Percentiles rank a stretch among this genome's conserved stretches.
Conservation (phyloP, 169 alveolate species). For the Cryptosporidium felis region DNA sequence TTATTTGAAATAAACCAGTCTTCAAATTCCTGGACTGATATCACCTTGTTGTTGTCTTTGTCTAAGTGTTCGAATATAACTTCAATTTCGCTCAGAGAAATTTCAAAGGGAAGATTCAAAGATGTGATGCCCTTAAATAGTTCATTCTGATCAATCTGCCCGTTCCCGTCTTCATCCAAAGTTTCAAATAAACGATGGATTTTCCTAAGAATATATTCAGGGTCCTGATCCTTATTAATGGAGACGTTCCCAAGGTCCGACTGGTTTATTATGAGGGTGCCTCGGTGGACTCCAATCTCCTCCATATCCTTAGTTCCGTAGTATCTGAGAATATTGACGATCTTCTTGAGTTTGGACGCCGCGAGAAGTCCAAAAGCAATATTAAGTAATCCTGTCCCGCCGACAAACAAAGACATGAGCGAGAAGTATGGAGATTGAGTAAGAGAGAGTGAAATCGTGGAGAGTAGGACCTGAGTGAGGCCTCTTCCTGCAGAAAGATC, state of each 20-base stretch:
- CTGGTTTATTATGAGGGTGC: background rate
- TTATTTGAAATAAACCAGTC: slow-evolving; percentile 52
- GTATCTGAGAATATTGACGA: slow-evolving; percentile 18
- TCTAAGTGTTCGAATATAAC: slow-evolving; percentile 39
- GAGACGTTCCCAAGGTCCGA: background rate
- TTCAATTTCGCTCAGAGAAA: slow-evolving; percentile 25
- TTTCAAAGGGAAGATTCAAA: background rate
- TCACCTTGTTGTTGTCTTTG: background rate
- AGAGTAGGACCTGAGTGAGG: background rate
- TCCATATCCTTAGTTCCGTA: slow-evolving; percentile 43
- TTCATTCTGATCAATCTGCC: slow-evolving; percentile 21
- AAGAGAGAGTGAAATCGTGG: background rate
- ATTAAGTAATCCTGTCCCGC: slow-evolving; percentile 17
- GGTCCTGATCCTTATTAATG: slow-evolving; percentile 20
- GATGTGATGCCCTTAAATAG: background rate
- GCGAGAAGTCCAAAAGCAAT: slow-evolving; percentile 46
- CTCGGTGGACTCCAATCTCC: background rate
- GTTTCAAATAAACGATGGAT: slow-evolving; percentile 40
- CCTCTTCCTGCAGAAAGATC: slow-evolving; percentile 61
- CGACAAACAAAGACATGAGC: slow-evolving; percentile 25
- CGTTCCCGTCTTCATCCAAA: slow-evolving; percentile 57
- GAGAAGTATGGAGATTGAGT: slow-evolving; percentile 32
- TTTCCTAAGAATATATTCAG: slow-evolving; percentile 26
- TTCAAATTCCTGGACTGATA: slow-evolving; percentile 54
- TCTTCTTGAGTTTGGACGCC: slow-evolving; percentile 43